These are phyloP conservation scores for Nakaseomyces sp. DNA, from an alignment of 1,139 yeast genomes.

Conservation along the genomic window DNA sequence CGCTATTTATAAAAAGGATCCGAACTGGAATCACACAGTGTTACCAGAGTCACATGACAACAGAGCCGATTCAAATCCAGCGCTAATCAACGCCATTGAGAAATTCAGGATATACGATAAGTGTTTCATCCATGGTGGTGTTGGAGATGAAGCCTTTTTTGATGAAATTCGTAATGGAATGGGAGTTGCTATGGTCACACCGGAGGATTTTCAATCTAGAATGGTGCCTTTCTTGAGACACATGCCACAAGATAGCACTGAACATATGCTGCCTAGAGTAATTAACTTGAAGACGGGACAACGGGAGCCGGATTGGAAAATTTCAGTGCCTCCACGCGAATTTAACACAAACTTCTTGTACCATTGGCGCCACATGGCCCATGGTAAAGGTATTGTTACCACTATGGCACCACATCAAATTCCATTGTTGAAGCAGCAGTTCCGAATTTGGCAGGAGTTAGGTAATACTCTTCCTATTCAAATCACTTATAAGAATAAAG, in stretches of 20 bases:
- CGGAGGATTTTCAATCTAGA: neutral
- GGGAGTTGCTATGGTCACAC: neutral
- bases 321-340: neutral
- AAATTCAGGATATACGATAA: conserved; percentile 17
- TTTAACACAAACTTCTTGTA: conserved; percentile 8
- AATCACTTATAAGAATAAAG: conserved; percentile 9
- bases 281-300: conserved; percentile 5
- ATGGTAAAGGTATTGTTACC: conserved; percentile 12
- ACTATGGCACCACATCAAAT: conserved; percentile 8
- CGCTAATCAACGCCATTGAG: conserved; percentile 14
- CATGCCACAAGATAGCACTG: neutral
- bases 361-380: conserved; percentile 7
- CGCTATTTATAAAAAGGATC: conserved; percentile 12
- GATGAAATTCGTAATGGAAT: conserved; percentile 2
- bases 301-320: neutral
- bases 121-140: conserved; percentile 14
- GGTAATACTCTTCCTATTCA: conserved; percentile 13
- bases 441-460: conserved; percentile 5
- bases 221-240: conserved; percentile 11
- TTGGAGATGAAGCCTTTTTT: neutral
- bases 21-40: conserved; percentile 17
- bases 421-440: conserved; percentile 1
- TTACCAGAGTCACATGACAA: conserved; percentile 9
- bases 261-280: conserved; percentile 2
- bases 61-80: conserved; percentile 12